Conservation (phyloP, 2,329 filamentous ascomycete genomes). For the Ceratocystiopsis minuta region DNA sequence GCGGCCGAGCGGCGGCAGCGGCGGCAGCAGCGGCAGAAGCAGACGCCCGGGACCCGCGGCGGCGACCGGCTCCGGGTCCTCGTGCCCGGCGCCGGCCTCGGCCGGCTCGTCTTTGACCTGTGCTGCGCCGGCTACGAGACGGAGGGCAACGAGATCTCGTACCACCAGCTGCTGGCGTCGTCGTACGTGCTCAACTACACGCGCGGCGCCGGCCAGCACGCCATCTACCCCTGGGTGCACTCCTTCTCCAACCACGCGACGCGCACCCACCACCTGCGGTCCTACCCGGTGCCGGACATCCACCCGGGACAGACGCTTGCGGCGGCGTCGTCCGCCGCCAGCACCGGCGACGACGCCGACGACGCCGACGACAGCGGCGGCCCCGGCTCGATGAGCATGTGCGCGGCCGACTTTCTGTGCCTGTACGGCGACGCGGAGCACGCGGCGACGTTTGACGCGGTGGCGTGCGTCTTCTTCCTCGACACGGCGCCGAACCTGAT, state of each 20-base stretch:
- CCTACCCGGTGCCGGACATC: slow-evolving; percentile 63
- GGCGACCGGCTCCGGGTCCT: slow-evolving; percentile 42
- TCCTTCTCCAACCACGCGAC: slow-evolving; percentile 72
- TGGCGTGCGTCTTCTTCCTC: slow-evolving; percentile 86
- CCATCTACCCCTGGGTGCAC: slow-evolving; percentile 70
- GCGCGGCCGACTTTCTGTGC: slow-evolving; percentile 81
- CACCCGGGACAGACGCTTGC: slow-evolving; percentile 44
- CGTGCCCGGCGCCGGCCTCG: slow-evolving; percentile 78
- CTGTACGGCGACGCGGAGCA: slow-evolving; percentile 53
- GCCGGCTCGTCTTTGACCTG: slow-evolving; percentile 76
- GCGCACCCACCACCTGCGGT: slow-evolving; percentile 55
- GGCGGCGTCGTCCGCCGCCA: slow-evolving; percentile 3
- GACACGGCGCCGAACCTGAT: slow-evolving; percentile 92
- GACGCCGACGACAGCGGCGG: slow-evolving; percentile 1
- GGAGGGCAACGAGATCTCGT: slow-evolving; percentile 92
- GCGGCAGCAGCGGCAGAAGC: slow-evolving; percentile 8
- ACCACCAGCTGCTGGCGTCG: slow-evolving; percentile 84
- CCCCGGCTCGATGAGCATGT: slow-evolving; percentile 70
- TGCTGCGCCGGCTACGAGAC: slow-evolving; percentile 52
- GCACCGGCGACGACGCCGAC: neutral
- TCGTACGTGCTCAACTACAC: slow-evolving; percentile 58
- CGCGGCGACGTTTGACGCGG: slow-evolving; percentile 52
- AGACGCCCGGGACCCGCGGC: slow-evolving; percentile 7
- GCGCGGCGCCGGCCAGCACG: slow-evolving; percentile 40
- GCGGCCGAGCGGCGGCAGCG: slow-evolving; percentile 22